A percentile compares a stretch with the other conserved stretches of the same genome.
Evolutionary conservation across 1,284 basidiomycete genomes (phyloP).

Genomic region (Vanrija sp.): DNA sequence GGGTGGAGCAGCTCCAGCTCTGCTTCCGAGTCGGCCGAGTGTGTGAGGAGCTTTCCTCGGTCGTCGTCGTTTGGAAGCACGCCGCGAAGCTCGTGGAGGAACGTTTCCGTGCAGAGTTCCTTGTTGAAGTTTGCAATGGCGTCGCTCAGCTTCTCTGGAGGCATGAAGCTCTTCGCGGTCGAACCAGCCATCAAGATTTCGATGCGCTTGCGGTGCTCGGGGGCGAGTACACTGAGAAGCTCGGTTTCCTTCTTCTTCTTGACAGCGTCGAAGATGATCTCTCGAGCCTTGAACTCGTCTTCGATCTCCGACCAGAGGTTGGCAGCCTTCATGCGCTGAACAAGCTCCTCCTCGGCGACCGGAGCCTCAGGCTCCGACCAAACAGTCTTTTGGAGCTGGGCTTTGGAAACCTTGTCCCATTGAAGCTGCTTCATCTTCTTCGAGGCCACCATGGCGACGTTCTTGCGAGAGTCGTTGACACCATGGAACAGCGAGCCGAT

Average conservation of each 20-base stretch:
- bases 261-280: constrained; percentile 61
- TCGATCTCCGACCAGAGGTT: constrained; percentile 97
- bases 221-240: constrained; percentile 82
- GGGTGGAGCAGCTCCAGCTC: constrained; percentile 85
- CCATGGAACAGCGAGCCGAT: constrained; percentile 38
- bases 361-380: constrained; percentile 69
- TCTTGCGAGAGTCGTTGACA: constrained; percentile 61
- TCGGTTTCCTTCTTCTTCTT: constrained; percentile 72
- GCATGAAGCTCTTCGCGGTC: constrained; percentile 59
- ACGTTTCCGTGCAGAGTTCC: constrained; percentile 76
- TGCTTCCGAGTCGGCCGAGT: constrained; percentile 64
- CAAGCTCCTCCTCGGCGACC: constrained; percentile 65
- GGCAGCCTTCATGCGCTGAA: constrained; percentile 71
- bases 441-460: constrained; percentile 75
- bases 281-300: constrained; percentile 96
- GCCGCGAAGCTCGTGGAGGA: constrained; percentile 78
- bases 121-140: constrained; percentile 81
- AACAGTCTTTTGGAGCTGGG: constrained; percentile 73
- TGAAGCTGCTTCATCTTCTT: constrained; percentile 97
- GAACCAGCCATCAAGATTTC: constrained; percentile 83
- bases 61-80: constrained; percentile 86
- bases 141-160: constrained; percentile 76
- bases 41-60: constrained; percentile 85
- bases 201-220: constrained; percentile 83
- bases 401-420: constrained; percentile 93